phyloP scores from a whole-genome alignment of 2,329 filamentous ascomycete species.

The Epichloe sylvatica region DNA sequence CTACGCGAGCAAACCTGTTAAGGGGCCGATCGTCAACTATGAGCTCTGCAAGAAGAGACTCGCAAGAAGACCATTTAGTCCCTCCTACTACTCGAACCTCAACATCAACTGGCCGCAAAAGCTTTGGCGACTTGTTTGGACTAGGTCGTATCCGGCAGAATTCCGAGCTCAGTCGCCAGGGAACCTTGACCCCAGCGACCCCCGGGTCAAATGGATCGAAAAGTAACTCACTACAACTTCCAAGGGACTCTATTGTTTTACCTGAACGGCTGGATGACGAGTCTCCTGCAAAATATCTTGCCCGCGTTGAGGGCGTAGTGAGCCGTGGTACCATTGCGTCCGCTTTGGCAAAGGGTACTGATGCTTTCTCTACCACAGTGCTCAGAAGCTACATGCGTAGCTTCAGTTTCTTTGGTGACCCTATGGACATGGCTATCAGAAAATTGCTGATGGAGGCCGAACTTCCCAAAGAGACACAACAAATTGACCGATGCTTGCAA shows the following conservation, averaged over 20 bases:
- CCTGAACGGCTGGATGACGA: conserved; percentile 78
- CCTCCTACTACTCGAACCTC: conserved; percentile 62
- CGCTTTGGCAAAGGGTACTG: conserved; percentile 71
- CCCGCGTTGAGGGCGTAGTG: conserved; percentile 66
- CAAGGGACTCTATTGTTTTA: conserved; percentile 54
- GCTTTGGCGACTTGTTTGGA: conserved; percentile 78
- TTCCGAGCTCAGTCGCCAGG: conserved; percentile 58
- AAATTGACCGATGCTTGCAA: conserved; percentile 88
- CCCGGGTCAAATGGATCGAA: conserved; percentile 62
- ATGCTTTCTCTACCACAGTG: conserved; percentile 70
- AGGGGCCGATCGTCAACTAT: conserved; percentile 80
- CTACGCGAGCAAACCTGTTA: conserved; percentile 44
- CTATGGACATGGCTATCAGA: conserved; percentile 93
- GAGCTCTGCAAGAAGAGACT: conserved; percentile 63
- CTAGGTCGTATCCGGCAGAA: conserved; percentile 68
- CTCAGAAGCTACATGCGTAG: conserved; percentile 89
- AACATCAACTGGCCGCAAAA: conserved; percentile 80
- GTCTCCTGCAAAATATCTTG: conserved; percentile 77
- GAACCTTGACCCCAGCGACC: conserved; percentile 53
- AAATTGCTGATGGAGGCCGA: conserved; percentile 96
- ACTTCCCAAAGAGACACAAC: conserved; percentile 90
- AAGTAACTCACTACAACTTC: conserved; percentile 67
- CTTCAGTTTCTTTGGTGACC: conserved; percentile 98
- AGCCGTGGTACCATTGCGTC: conserved; percentile 73
- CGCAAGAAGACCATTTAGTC: conserved; percentile 54